Percentiles rank a stretch among this genome's conserved stretches.
These are phyloP conservation scores for Ceratocystis papillata DNA, from an alignment of 2,329 filamentous ascomycete species.

Conservation along the genomic window DNA sequence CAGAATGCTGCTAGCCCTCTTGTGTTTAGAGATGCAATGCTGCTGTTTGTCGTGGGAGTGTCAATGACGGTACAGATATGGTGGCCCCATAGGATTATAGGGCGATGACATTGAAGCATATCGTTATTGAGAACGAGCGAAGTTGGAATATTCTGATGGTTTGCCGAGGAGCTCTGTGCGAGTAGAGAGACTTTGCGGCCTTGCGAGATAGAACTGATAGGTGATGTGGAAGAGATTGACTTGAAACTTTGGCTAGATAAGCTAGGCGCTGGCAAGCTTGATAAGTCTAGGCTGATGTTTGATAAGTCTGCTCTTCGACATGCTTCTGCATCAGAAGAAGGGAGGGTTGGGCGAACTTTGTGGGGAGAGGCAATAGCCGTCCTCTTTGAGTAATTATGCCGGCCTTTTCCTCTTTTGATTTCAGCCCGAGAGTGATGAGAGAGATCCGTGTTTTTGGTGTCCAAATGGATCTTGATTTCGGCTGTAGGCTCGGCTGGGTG, in stretches of 20 bases:
- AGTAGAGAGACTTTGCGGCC: constrained; percentile 18
- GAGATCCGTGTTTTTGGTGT: not conserved
- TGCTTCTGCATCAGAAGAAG: not conserved
- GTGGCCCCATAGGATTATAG: not conserved
- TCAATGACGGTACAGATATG: constrained; percentile 2
- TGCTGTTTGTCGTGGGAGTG: not conserved
- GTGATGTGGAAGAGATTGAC: constrained; percentile 18
- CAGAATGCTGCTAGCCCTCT: constrained; percentile 3
- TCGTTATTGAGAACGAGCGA: not conserved
- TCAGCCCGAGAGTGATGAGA: not conserved
- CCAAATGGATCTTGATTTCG: not conserved
- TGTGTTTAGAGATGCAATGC: too few species aligned
- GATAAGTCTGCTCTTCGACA: not conserved
- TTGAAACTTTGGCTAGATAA: constrained; percentile 16
- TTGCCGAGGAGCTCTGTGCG: not conserved
- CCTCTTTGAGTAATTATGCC: not conserved
- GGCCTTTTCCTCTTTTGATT: not conserved
- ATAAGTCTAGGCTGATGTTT: constrained; percentile 10
- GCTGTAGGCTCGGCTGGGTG: too few species aligned
- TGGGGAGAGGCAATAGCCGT: not conserved
- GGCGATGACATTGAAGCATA: not conserved
- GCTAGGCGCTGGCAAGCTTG: constrained; percentile 21
- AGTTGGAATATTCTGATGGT: not conserved
- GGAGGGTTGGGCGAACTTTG: constrained; percentile 4
- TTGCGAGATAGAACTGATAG: constrained; percentile 23